These are phyloP conservation scores for Tetrahymena borealis DNA, from an alignment of 73 alveolate species.

Conservation along the genomic window DNA sequence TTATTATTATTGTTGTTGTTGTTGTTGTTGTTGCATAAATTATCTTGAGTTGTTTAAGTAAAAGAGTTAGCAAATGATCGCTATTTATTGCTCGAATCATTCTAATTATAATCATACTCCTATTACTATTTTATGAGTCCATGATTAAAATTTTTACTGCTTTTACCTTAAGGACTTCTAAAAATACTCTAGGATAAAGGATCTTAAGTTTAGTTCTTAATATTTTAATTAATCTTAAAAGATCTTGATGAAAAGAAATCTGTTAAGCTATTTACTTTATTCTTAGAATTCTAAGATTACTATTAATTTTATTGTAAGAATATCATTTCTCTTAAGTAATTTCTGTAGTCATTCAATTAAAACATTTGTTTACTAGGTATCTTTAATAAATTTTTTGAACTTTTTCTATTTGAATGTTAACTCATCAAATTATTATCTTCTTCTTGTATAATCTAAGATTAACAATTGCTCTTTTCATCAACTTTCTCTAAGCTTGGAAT, in stretches of 20 bases:
- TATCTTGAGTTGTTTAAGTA: neutral
- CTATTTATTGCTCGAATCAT: neutral
- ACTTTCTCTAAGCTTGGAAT: neutral
- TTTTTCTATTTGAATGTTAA: neutral
- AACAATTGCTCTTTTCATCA: neutral
- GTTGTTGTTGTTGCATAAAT: no score
- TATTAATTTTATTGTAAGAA: neutral
- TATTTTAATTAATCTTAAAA: neutral
- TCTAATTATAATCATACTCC: neutral
- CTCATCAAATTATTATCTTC: neutral
- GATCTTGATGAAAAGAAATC: neutral
- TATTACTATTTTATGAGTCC: no score
- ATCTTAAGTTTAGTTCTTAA: neutral
- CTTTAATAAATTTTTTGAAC: neutral
- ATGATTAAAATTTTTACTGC: no score
- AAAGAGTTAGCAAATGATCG: neutral
- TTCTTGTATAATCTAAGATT: neutral
- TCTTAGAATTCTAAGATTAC: neutral
- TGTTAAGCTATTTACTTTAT: neutral
- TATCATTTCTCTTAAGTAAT: neutral
- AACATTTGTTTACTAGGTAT: neutral
- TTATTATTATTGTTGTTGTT: neutral
- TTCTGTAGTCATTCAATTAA: neutral
- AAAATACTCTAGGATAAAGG: no score
- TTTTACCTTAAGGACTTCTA: no score